Conservation (phyloP, 2,329 filamentous ascomycete genomes). For the Cladosporium sp. region DNA sequence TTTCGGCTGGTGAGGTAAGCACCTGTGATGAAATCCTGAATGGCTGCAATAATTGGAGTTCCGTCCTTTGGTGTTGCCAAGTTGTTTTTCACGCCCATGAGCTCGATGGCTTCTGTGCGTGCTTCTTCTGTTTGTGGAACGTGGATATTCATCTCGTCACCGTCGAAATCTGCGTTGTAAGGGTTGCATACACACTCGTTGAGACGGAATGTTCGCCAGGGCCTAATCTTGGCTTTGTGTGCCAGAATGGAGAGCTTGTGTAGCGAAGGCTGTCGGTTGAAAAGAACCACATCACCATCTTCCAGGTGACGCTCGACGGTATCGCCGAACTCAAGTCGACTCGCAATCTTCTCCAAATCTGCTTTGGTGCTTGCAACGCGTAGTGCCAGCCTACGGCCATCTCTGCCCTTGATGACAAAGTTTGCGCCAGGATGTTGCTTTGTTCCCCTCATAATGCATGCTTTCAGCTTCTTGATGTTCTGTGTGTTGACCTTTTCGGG, state of each 20-base stretch:
- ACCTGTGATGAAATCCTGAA: slow-evolving; percentile 97
- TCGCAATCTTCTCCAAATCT: slow-evolving; percentile 70
- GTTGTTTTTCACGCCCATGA: slow-evolving; percentile 99
- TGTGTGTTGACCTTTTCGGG: slow-evolving; percentile 83
- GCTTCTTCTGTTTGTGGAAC: slow-evolving; percentile 98
- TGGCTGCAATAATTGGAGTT: slow-evolving; percentile 97
- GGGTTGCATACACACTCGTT: slow-evolving; percentile 98
- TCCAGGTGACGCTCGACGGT: slow-evolving; percentile 92
- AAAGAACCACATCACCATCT: slow-evolving; percentile 92
- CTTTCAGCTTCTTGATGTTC: slow-evolving; percentile 79
- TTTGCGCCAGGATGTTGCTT: slow-evolving; percentile 87
- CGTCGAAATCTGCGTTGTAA: slow-evolving; percentile 99
- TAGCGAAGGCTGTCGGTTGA: slow-evolving; percentile 95
- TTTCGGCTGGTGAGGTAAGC: slow-evolving; percentile 90
- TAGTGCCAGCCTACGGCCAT: slow-evolving; percentile 71
- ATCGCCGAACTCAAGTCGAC: slow-evolving; percentile 77
- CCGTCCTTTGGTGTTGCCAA: slow-evolving; percentile 95
- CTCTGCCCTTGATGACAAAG: slow-evolving; percentile 71
- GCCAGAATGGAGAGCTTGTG: slow-evolving; percentile 99
- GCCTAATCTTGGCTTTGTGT: slow-evolving; percentile 88
- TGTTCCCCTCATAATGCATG: slow-evolving; percentile 73
- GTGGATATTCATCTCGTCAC: slow-evolving; percentile 98
- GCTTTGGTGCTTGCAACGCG: slow-evolving; percentile 50
- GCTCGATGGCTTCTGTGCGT: slow-evolving; percentile 86
- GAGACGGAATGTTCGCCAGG: slow-evolving; percentile 92